Base-by-base conservation (phyloP, 164 flowering plant genomes). In the Vitis rupestris region DNA sequence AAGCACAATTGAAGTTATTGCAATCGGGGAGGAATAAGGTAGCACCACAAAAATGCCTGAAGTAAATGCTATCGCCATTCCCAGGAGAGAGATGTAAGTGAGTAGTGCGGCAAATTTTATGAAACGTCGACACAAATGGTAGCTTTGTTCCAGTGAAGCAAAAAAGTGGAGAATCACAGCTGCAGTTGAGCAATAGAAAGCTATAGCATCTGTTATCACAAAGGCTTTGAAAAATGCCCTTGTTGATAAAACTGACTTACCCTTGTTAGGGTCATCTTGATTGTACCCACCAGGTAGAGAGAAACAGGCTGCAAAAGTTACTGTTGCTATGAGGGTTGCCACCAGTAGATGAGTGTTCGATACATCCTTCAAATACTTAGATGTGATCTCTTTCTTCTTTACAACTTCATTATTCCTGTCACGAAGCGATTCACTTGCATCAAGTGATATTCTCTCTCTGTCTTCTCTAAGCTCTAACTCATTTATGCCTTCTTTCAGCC, bases 281-380 rank as follows among this genome's bases (percentile, higher is more conserved):
- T 57, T 7, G 62, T 70, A 73, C 10, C 78, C 80, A 2, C 80
- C 80, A 4, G 83, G 83, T 44, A 77, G 37, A 19, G 65, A 47
- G 69, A 80, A 72, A 3, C 72, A 70, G 1, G 83, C 80, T 3
- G 72, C 60, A 17, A 72, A 75, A 8, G 83, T 65, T 14, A 80
- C 78, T 0, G 78, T 77, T 16, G 76, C 78, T 2, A 80, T 77
- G 17, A 80, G 70, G 0, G 62, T 69, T 6, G 83, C 70, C 10
- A 80, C 76, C 44, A 80, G 27, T 31, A 74, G 9, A 52, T 74
- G 59, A 10, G 59, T 56, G 29, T 17, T 17, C 2, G 29, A 19
- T 17, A 57, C 12, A 17, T 57, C 59, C 27, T 57, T 57, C 9
- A 16, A 1, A 57, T 27, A 14, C 9, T 3, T 12, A 19, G 9